Evolutionary conservation across 345 rosid genomes (phyloP).

Genomic region (Noccaea bulbosa): DNA sequence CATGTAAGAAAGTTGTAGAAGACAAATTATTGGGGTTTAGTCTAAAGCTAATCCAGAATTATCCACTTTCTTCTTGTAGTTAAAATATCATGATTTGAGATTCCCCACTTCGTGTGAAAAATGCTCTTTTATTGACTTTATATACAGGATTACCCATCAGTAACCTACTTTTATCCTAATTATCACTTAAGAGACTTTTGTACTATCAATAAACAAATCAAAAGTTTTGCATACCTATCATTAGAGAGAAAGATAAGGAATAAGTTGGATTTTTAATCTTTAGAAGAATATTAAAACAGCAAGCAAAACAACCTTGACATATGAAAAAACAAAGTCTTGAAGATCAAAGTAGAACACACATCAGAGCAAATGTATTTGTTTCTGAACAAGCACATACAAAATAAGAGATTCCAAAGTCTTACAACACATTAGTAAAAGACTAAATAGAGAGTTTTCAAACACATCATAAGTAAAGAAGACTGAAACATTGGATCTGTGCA

Average conservation of each 20-base stretch:
- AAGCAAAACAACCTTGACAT: not conserved
- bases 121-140: constrained; percentile 28
- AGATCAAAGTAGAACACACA: constrained; percentile 31
- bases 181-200: constrained; percentile 39
- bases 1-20: constrained; percentile 20
- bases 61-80: not conserved
- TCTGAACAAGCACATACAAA: constrained; percentile 28
- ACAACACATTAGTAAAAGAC: constrained; percentile 33
- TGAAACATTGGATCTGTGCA: constrained; percentile 40
- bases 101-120: constrained; percentile 28
- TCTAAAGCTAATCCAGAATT: constrained; percentile 31
- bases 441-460: constrained; percentile 29
- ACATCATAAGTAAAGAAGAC: constrained; percentile 32
- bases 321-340: constrained; percentile 4
- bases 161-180: constrained; percentile 26
- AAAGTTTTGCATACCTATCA: not conserved
- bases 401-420: constrained; percentile 20
- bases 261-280: not conserved
- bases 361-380: constrained; percentile 21
- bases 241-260: constrained; percentile 9
- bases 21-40: constrained; percentile 25
- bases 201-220: constrained; percentile 25
- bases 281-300: not conserved
- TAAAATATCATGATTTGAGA: constrained; percentile 15
- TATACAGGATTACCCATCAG: constrained; percentile 15